A percentile compares a stretch with the other conserved stretches of the same genome.
These are phyloP conservation scores for Neoarthrinium moseri DNA, from an alignment of 2,329 filamentous ascomycete genomes.

Conservation along the genomic window DNA sequence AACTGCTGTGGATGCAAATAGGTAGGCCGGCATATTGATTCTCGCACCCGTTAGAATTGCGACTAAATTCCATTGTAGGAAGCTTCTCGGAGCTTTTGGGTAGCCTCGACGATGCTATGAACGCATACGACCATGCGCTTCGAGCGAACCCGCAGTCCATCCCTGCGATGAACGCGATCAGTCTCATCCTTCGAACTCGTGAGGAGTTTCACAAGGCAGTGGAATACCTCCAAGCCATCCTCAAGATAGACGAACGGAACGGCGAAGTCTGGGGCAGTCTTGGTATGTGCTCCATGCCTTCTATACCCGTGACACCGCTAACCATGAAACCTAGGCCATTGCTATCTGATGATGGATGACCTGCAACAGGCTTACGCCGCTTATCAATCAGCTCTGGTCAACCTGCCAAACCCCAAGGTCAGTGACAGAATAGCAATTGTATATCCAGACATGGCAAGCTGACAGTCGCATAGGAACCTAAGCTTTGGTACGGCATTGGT, in stretches of 20 bases:
- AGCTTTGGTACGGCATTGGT: conserved; percentile 98
- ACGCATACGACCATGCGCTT: conserved; percentile 87
- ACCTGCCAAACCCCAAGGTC: conserved; percentile 90
- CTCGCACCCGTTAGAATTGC: neutral
- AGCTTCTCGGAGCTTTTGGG: conserved; percentile 84
- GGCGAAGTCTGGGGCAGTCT: conserved; percentile 97
- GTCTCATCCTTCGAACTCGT: conserved; percentile 83
- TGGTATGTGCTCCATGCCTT: conserved; percentile 52
- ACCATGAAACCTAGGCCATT: conserved; percentile 67
- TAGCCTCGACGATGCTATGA: conserved; percentile 83
- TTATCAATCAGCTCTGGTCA: conserved; percentile 93
- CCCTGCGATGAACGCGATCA: conserved; percentile 90
- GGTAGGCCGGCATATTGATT: conserved; percentile 54
- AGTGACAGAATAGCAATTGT: conserved; percentile 21
- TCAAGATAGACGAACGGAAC: conserved; percentile 85
- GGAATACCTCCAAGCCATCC: conserved; percentile 86
- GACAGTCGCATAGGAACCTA: conserved; percentile 68
- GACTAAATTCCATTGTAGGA: conserved; percentile 48
- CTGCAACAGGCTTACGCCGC: conserved; percentile 94
- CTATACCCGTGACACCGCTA: conserved; percentile 13
- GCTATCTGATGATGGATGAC: conserved; percentile 98
- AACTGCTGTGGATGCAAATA: conserved; percentile 88
- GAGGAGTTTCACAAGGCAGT: conserved; percentile 94
- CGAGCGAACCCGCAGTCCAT: conserved; percentile 86
- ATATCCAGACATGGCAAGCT: conserved; percentile 8